Percentiles rank a stretch among this genome's conserved stretches.
phyloP scores from a whole-genome alignment of 2,329 filamentous ascomycete genomes.

The Pseudogymnoascus sp. region DNA sequence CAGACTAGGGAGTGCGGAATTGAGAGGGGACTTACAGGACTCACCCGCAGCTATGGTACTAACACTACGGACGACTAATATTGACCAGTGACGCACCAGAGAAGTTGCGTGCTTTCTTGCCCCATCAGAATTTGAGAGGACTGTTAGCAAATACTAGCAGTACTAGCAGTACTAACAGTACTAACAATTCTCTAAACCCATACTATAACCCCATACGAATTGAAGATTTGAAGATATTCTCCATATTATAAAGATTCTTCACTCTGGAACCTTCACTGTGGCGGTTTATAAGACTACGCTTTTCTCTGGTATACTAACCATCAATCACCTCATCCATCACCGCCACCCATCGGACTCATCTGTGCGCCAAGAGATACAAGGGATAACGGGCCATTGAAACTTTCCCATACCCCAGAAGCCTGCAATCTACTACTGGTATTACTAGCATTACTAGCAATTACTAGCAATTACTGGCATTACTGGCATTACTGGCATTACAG shows the following conservation, averaged over 20 bases:
- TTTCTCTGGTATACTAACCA: no score
- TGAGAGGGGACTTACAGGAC: neutral
- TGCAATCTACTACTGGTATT: no score
- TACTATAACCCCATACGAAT: neutral
- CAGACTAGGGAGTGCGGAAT: neutral
- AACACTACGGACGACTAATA: neutral
- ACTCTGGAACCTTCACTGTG: neutral
- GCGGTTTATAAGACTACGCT: neutral
- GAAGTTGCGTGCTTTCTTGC: neutral
- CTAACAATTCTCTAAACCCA: neutral
- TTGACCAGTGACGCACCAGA: neutral
- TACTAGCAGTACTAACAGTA: neutral
- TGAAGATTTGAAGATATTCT: no score
- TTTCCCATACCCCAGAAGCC: neutral
- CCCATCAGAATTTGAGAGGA: no score
- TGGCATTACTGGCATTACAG: no score
- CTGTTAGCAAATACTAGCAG: no score
- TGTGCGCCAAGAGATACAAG: neutral
- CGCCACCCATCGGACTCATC: conserved; percentile 12
- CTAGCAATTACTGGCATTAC: no score
- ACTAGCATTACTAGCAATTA: no score
- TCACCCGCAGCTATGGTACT: neutral
- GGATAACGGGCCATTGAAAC: neutral
- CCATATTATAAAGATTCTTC: neutral
- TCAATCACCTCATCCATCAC: conserved; percentile 5